Conservation (phyloP, 2,329 filamentous ascomycete species). For the Biscogniauxia sp. region DNA sequence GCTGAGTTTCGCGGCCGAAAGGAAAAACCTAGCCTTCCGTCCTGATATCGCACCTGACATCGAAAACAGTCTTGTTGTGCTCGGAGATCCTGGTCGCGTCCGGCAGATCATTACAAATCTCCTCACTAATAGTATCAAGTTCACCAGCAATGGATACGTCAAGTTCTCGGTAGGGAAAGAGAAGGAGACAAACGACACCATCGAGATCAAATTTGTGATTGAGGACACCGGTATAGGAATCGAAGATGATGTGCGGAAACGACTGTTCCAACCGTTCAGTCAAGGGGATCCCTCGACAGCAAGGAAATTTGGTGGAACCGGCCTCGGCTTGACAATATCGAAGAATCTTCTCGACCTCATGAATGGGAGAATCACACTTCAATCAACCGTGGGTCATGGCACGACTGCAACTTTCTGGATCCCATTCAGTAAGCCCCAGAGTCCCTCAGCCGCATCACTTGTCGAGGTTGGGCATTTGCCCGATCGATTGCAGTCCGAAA, state of each 20-base stretch:
- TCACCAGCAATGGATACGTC: constrained; percentile 67
- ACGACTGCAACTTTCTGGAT: constrained; percentile 77
- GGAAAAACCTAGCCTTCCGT: constrained; percentile 73
- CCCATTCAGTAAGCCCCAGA: constrained; percentile 70
- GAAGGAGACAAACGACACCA: constrained; percentile 60
- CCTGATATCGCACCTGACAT: constrained; percentile 63
- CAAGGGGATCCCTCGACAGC: constrained; percentile 81
- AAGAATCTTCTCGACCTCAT: constrained; percentile 79
- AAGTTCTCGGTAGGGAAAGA: constrained; percentile 64
- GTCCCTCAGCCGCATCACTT: constrained; percentile 44
- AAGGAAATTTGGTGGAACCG: constrained; percentile 75
- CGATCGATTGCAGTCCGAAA: constrained; percentile 62
- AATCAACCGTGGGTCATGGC: constrained; percentile 64
- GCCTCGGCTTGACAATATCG: constrained; percentile 74
- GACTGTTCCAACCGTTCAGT: constrained; percentile 76
- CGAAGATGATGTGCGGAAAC: constrained; percentile 70
- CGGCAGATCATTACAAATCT: constrained; percentile 82
- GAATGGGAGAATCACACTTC: constrained; percentile 70
- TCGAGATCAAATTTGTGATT: constrained; percentile 69
- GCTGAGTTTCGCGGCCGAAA: constrained; percentile 79
- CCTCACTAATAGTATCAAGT: constrained; percentile 74
- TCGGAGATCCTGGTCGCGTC: constrained; percentile 81
- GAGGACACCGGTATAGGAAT: constrained; percentile 82
- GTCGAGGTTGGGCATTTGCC: constrained; percentile 64
- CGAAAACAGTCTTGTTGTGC: constrained; percentile 69